phyloP scores from a whole-genome alignment of 371 early-diverging fungal species.

The Rhizopus microsporus region DNA sequence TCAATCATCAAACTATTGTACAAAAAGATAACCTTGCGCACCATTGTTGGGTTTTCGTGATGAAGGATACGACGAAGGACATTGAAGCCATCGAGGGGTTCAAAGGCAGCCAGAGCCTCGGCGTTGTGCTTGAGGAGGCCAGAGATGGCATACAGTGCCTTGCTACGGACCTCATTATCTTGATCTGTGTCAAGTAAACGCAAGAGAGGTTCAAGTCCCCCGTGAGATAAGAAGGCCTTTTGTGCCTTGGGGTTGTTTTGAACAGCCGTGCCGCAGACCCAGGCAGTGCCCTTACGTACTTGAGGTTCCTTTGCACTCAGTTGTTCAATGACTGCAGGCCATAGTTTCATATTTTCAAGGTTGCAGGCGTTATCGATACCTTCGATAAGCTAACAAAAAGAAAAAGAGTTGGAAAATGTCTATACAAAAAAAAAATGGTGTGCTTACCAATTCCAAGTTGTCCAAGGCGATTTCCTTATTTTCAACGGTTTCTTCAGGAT shows the following conservation, averaged over 20 bases:
- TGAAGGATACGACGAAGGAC: constrained; percentile 50
- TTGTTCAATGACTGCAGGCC: constrained; percentile 75
- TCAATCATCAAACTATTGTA: constrained; percentile 62
- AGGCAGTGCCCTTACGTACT: constrained; percentile 77
- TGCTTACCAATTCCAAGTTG: constrained; percentile 83
- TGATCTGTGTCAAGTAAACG: constrained; percentile 53
- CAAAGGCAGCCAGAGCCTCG: constrained; percentile 63
- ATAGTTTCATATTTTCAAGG: constrained; percentile 84
- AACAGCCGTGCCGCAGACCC: constrained; percentile 92
- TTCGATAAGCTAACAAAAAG: constrained; percentile 71
- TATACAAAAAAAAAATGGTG: too few relatives aligned
- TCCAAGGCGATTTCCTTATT: constrained; percentile 83
- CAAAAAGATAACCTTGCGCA: constrained; percentile 67
- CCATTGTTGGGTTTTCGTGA: constrained; percentile 39
- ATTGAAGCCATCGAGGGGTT: constrained; percentile 53
- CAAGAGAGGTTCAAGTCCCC: constrained; percentile 63
- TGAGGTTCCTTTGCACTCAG: constrained; percentile 53
- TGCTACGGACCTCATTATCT: constrained; percentile 64
- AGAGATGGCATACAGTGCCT: constrained; percentile 80
- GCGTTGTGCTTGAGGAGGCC: constrained; percentile 72
- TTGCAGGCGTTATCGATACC: constrained; percentile 94
- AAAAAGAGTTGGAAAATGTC: neutral
- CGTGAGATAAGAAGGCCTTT: constrained; percentile 64
- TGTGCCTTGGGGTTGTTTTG: constrained; percentile 93
- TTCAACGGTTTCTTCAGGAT: constrained; percentile 60